Base-by-base conservation (phyloP, 108 stramenopile species). In the Asterionellopsis glacialis region DNA sequence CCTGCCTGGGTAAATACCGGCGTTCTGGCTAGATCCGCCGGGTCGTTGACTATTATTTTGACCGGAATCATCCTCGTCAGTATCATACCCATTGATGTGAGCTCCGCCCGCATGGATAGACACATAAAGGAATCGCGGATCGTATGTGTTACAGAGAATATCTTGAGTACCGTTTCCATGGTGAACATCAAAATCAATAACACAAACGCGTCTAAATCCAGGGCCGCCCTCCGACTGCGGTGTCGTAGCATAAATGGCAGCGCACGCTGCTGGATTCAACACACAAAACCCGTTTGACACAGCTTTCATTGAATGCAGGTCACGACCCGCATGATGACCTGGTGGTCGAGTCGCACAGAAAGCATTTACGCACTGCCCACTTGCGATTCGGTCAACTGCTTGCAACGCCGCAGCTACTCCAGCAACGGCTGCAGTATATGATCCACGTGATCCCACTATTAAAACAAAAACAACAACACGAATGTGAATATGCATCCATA, bases 261-360 rank as follows among this genome's bases (percentile, higher is more conserved):
- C 97, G 55, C 96, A 91, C 14, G 97, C 97, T 28, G 89, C 97
- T 54, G 87, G 83, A 74, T 99, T 99, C 28, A 99, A 69, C 12
- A 99, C 67, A 71, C 97, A 99, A 64, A 98, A 99, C 2, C 98
- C 98, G 70, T 97, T 97, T 6, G 85, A 85, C 19, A 85, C 66
- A 43, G 93, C 94, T 43, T 88, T 86, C 91, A 96, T 93, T 23
- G 92, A 69, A 33, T 82, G 89, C 40, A 96, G 70, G 16, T 81
- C 79, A 18, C 75, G 72, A 50, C 96, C 96, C 10, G 96, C 96
- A 68, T 96, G 96, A 68, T 96, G 96, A 7, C 96, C 96, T 5
- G 96, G 96, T 9, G 96, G 96, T 11, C 96, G 77, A 12, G 88
- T 77, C 33, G 90, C 84, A 55, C 95, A 98, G 67, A 96, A 93